phyloP scores from a whole-genome alignment of 2,329 filamentous ascomycete species.

The Xylariaceae sp. region DNA sequence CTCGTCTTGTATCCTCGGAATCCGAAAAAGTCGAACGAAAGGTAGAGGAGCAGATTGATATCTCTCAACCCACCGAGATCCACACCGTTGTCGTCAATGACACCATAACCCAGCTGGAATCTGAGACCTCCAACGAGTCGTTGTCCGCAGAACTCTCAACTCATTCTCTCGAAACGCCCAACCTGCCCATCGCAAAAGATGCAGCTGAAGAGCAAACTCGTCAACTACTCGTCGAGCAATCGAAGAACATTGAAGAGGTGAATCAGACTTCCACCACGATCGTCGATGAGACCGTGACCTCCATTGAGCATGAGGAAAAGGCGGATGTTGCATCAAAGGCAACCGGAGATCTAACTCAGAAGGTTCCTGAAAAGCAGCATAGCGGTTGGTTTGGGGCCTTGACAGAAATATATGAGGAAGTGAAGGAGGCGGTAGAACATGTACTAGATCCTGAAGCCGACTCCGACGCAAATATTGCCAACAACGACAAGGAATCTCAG shows the following conservation, averaged over 20 bases:
- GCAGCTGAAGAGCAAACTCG: background rate
- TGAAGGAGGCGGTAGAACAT: no score
- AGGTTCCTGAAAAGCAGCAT: no score
- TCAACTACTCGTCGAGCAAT: background rate
- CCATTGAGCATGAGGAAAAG: no score
- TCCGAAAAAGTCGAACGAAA: slow-evolving; percentile 40
- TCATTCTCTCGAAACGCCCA: background rate
- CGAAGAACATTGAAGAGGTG: background rate
- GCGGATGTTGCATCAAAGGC: no score
- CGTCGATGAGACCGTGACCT: background rate
- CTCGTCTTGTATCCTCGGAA: slow-evolving; percentile 27
- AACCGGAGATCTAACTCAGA: no score
- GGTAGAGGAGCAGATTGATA: slow-evolving; percentile 14
- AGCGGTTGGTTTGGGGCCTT: no score
- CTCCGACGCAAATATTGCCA: background rate
- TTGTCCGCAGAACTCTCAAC: background rate
- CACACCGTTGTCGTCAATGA: background rate
- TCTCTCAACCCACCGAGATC: background rate
- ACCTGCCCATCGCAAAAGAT: background rate
- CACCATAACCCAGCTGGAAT: background rate
- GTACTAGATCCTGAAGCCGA: slow-evolving; percentile 5
- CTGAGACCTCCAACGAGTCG: background rate
- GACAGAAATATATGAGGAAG: no score
- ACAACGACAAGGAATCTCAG: slow-evolving; percentile 16
- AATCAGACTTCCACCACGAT: background rate